Base-by-base conservation (phyloP, 495 filamentous ascomycete species). In the Sordaria brevicollis region DNA sequence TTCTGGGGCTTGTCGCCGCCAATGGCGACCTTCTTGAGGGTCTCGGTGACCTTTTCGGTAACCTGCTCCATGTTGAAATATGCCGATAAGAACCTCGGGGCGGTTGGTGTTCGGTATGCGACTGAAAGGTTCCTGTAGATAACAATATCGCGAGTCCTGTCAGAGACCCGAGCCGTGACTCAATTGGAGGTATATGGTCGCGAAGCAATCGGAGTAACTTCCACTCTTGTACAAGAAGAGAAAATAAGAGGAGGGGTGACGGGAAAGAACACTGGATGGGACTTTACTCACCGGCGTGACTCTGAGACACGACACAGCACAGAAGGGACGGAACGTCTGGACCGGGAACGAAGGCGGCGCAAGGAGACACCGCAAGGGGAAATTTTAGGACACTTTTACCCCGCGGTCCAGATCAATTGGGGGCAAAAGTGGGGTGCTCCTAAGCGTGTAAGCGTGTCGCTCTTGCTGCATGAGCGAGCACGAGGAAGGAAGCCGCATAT, bases 1-100 rank as follows among this genome's bases (percentile, higher is more conserved):
- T 62, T 62, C 49, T 31, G 49, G 49, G 49, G 49, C 49, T 62
- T 62, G 54, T 69, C 78, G 67, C 72, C 73, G 69, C 73, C 75
- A 70, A 80, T 74, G 68, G 74, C 69, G 67, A 70, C 69, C 62
- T 79, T 78, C 68, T 79, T 77, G 36, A 79, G 38, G 54, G 75
- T 72, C n/a, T 79, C 75, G 66, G 78, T 74, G 41, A 79, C 75
- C 54, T 77, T 76, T 67, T 77, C 77, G 21, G 36, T 72, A 19
- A 66, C 31, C 17, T 49, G 34, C 66, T 70, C 37, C 43, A 69
- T 65, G 25, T 49, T 29, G 67, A 29, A 49, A 65, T 39, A 49
- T 37, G 49, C 19, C 35, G 62, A 43, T n/a, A 21, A n/a, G 69
- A 65, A 43, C 67, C 31, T 70, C 19, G 67, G 10, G 41, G n/a